Evolutionary conservation across 2,329 filamentous ascomycete species (phyloP).

Genomic region (Fusarium sp.): DNA sequence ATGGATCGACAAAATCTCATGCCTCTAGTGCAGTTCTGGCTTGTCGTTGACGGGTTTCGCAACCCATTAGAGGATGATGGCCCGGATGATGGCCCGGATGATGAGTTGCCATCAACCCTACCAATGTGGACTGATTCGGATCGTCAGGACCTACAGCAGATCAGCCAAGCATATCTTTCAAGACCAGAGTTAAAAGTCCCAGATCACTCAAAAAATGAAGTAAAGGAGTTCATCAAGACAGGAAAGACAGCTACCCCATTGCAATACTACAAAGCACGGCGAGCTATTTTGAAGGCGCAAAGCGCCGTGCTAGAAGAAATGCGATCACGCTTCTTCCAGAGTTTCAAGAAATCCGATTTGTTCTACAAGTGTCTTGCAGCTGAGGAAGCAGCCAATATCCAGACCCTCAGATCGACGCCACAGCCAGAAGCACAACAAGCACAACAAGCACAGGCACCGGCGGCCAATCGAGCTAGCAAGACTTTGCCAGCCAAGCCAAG

Average conservation of each 20-base stretch:
- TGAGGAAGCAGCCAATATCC: constrained; percentile 72
- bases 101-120: constrained; percentile 71
- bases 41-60: constrained; percentile 95
- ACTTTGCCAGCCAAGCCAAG: constrained; percentile 58
- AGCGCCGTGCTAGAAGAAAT: constrained; percentile 86
- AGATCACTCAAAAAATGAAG: constrained; percentile 73
- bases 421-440: constrained; percentile 36
- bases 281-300: constrained; percentile 84
- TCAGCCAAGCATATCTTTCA: constrained; percentile 88
- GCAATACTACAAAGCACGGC: constrained; percentile 86
- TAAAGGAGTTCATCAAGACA: constrained; percentile 81
- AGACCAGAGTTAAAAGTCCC: constrained; percentile 84
- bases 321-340: constrained; percentile 81
- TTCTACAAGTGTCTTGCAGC: constrained; percentile 97
- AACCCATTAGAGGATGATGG: constrained; percentile 89
- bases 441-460: constrained; percentile 40
- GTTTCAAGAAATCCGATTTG: constrained; percentile 91
- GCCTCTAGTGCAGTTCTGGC: constrained; percentile 95
- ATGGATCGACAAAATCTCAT: constrained; percentile 94
- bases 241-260: constrained; percentile 79
- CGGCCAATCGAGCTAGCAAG: constrained; percentile 46
- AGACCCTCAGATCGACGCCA: constrained; percentile 37
- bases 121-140: constrained; percentile 85
- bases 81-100: constrained; percentile 70
- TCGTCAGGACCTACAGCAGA: constrained; percentile 87